Evolutionary conservation across 805 yeast genomes (phyloP), one percentile per base, ranked within the genome.

Genomic region (Saccharomycopsis amapae): DNA sequence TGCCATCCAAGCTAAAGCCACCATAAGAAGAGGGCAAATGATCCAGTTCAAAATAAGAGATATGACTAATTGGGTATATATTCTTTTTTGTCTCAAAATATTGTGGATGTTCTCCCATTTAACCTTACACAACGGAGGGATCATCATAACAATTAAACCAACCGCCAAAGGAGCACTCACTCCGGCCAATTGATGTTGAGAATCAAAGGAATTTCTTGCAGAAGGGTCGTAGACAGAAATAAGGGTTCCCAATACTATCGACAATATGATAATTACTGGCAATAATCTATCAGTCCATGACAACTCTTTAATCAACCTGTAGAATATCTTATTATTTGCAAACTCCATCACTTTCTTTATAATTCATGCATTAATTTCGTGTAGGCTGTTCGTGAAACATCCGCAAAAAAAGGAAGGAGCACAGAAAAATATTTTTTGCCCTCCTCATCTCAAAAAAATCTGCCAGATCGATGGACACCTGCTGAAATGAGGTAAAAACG

Each of bases 61-160:
- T n/a, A 67, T 54, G 7, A 60, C 36, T 5, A 75, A 54, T 15
- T 61, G 67, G 17, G 53, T 59, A 51, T 56, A 42, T 28, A 61
- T 50, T 6, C 53, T 46, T 31, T 49, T 56, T 3, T 49, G 51
- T 5, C 46, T 38, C 23, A 68, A 39, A 19, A 61, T 55, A 19
- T 47, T 49, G 49, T 57, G 65, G 15, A 72, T 52, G 32, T 60
- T 58, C 53, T 76, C 81, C 72, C 74, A 76, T 53, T 68, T 66
- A 23, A 76, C 75, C 50, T 73, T 73, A 56, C 77, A 72, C 42
- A 76, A 59, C 4, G 77, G 76, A 2, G 81, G 81, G 9, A 72
- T 61, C 76, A 76, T 74, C 79, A 76, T 76, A 17, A 72, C 64
- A 7, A 76, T 62, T 48, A 76, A 56, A 1, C 80, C 80, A 12